Base-by-base conservation (phyloP, 306 rosid genomes). In the Cercis canadensis region DNA sequence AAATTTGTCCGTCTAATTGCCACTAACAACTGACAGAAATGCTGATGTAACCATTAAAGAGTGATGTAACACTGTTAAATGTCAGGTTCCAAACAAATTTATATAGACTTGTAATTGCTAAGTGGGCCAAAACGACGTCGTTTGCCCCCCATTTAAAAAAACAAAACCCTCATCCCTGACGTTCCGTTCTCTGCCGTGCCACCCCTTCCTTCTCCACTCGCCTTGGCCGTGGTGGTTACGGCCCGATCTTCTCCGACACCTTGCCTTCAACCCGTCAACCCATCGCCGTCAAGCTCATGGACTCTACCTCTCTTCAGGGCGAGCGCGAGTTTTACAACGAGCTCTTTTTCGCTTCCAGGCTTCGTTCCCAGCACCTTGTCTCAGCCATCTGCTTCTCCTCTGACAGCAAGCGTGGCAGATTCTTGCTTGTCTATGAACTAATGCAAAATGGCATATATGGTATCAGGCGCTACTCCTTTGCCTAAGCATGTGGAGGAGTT, bases 291-390 rank as follows among this genome's bases (percentile, higher is more conserved):
- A 95, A 95, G 80, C 83, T 85, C 50, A 87, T 95, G 96, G 92
- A 91, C 77, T 83, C 96, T 8, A 76, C 92, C 0, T 91, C 96
- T 11, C 81, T 81, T 4, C 98, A 94, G 71, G 91, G 92, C 33
- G 99, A 94, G 66, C 90, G 97, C 1, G 99, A 95, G 75, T 95
- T 95, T 49, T 92, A 95, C 75, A 91, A 91, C 87, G 97, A 95
- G 77, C 88, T 91, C 47, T 83, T 91, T 70, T 89, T 95, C 66
- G 95, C 96, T 6, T 82, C 99, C 2, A 69, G 69, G 73, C 84
- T 89, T 39, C 82, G 65, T 0, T 91, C 96, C 0, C 66, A 46
- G 6, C 80, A 80, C 32, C 81, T 86, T 9, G 86, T 86, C 67
- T 62, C 89, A 3, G 88, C 90, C 2, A 41, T 85, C 9, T 96